Percentiles rank a stretch among this genome's conserved stretches.
phyloP scores from a whole-genome alignment of 139 green algal genomes.

The Micromonas pusilla region DNA sequence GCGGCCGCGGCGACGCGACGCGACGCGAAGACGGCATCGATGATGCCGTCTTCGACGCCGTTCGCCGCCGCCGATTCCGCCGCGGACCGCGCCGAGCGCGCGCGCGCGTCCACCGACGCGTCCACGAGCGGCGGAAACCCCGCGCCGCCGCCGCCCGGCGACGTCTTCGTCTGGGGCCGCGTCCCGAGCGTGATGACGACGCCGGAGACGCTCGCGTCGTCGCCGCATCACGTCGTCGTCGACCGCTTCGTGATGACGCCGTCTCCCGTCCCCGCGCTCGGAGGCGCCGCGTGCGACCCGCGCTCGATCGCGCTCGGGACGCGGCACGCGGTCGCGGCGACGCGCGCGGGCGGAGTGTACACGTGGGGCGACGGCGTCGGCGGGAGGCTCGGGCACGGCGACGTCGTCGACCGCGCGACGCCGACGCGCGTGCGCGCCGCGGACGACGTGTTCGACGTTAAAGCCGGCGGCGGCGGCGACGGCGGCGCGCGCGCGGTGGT shows the following conservation, averaged over 20 bases:
- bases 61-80: neutral
- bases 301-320: neutral
- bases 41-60: neutral
- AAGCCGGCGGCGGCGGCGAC: neutral
- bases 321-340: neutral
- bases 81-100: neutral
- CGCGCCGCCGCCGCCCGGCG: neutral
- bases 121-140: neutral
- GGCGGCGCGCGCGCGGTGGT: too few species aligned
- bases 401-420: conserved; percentile 32
- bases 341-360: neutral
- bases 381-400: conserved; percentile 74
- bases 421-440: too few species aligned
- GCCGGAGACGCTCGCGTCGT: neutral
- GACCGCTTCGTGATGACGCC: neutral
- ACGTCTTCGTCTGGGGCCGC: neutral
- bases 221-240: neutral
- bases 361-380: conserved; percentile 83
- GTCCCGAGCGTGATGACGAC: neutral
- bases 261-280: neutral
- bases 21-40: neutral
- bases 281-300: neutral
- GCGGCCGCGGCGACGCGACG: neutral
- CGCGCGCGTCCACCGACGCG: neutral
- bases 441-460: neutral